Conservation (phyloP, 2,329 filamentous ascomycete species). For the Phialocephala sp. region DNA sequence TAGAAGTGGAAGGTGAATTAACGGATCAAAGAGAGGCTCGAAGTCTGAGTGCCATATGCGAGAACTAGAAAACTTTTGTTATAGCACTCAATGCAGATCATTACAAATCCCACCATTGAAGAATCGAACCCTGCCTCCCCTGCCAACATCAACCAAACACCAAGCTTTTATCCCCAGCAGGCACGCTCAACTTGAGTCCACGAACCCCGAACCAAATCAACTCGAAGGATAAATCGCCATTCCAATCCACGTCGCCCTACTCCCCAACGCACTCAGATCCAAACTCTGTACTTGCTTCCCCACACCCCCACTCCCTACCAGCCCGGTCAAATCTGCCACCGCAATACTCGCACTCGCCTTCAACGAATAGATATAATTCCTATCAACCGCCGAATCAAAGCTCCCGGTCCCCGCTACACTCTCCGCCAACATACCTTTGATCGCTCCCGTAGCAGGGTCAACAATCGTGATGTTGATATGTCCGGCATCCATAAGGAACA, state of each 20-base stretch:
- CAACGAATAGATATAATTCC: conserved; percentile 27
- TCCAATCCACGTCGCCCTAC: conserved; percentile 27
- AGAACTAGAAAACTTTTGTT: too few relatives aligned
- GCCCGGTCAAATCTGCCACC: conserved; percentile 12
- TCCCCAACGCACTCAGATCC: conserved; percentile 25
- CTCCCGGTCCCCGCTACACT: conserved; percentile 15
- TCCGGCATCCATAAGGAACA: conserved; percentile 25
- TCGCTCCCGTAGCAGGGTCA: conserved; percentile 18
- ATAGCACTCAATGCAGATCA: too few relatives aligned
- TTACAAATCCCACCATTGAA: too few relatives aligned
- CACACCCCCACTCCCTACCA: conserved; percentile 5
- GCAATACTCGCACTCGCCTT: conserved; percentile 15
- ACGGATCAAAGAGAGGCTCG: too few relatives aligned
- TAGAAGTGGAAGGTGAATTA: too few relatives aligned
- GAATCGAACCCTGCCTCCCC: too few relatives aligned
- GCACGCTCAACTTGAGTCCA: too few relatives aligned
- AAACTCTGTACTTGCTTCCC: conserved; percentile 23
- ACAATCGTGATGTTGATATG: conserved; percentile 22
- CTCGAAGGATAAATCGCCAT: conserved; percentile 28
- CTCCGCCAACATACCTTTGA: conserved; percentile 16
- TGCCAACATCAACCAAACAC: not conserved
- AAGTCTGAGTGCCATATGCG: too few relatives aligned
- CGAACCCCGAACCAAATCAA: not conserved
- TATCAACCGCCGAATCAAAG: conserved; percentile 25
- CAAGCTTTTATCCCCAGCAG: not conserved